These are phyloP conservation scores for Eimeria brunetti DNA, from an alignment of 169 alveolate genomes.

Conservation along the genomic window DNA sequence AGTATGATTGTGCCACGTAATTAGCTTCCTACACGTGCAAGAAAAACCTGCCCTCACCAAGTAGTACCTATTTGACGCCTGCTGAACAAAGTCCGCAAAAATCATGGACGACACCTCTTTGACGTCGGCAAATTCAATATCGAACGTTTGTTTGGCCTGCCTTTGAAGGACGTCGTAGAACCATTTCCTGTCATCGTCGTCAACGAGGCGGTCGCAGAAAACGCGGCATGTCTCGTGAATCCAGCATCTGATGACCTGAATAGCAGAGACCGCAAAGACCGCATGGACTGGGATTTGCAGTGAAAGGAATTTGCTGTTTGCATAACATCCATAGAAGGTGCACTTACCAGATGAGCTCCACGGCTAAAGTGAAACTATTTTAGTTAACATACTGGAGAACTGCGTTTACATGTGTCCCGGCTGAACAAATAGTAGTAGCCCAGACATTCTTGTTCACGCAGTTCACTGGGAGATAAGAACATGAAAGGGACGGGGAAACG, in stretches of 20 bases:
- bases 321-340: background rate
- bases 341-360: background rate
- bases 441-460: background rate
- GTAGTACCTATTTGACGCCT: constrained; percentile 50
- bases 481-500: background rate
- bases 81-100: constrained; percentile 81
- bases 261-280: background rate
- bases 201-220: constrained; percentile 96
- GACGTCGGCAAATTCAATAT: constrained; percentile 68
- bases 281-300: background rate
- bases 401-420: background rate
- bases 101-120: constrained; percentile 83
- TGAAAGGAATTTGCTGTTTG: background rate
- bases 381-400: background rate
- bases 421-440: background rate
- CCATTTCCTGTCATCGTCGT: constrained; percentile 91
- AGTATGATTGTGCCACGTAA: background rate
- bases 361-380: background rate
- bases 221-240: constrained; percentile 98
- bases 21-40: background rate
- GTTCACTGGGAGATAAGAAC: background rate
- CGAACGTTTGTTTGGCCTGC: constrained; percentile 78
- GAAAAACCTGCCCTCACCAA: constrained; percentile 5
- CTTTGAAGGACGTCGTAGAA: constrained; percentile 83
- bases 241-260: constrained; percentile 96